Evolutionary conservation across 78 protist species (phyloP).

Genomic region (Monosiga brevicollis): DNA sequence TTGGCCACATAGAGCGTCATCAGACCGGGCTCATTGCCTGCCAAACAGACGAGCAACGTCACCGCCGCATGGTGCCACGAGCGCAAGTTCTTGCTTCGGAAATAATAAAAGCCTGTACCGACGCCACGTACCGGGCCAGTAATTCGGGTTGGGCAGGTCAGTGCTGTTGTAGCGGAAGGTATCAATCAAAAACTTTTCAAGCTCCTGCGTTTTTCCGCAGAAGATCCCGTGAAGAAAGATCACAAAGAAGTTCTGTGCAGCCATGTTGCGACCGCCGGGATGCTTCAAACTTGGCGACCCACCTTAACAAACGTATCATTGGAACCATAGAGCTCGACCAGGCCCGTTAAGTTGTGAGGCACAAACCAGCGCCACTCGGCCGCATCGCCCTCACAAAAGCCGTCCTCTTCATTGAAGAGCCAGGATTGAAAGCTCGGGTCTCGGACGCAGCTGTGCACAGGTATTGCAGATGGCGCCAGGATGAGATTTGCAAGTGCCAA

Average conservation of each 20-base stretch:
- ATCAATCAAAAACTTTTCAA: background rate
- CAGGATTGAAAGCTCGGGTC: too few species aligned
- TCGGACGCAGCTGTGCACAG: too few species aligned
- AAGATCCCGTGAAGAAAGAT: too few species aligned
- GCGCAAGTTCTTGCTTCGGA: background rate
- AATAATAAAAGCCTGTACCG: background rate
- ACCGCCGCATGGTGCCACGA: background rate
- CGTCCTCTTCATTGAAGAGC: too few species aligned
- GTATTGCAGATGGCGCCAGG: too few species aligned
- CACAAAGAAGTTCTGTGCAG: too few species aligned
- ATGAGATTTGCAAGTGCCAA: too few species aligned
- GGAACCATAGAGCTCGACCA: background rate
- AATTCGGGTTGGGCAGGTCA: slow-evolving; percentile 13
- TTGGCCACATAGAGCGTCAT: background rate
- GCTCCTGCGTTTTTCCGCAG: too few species aligned
- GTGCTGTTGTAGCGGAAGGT: background rate
- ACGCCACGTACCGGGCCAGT: slow-evolving; percentile 16
- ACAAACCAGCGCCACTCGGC: slow-evolving; percentile 22
- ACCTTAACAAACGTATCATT: background rate
- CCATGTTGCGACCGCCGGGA: too few species aligned
- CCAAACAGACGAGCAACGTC: background rate
- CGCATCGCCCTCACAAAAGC: slow-evolving; percentile 12
- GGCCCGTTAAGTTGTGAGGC: slow-evolving; percentile 17
- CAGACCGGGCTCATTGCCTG: slow-evolving; percentile 20
- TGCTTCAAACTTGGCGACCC: too few species aligned